Percentiles rank a stretch among this genome's conserved stretches.
Evolutionary conservation across 2,329 filamentous ascomycete species (phyloP).

Genomic region (Diaporthe destruens): DNA sequence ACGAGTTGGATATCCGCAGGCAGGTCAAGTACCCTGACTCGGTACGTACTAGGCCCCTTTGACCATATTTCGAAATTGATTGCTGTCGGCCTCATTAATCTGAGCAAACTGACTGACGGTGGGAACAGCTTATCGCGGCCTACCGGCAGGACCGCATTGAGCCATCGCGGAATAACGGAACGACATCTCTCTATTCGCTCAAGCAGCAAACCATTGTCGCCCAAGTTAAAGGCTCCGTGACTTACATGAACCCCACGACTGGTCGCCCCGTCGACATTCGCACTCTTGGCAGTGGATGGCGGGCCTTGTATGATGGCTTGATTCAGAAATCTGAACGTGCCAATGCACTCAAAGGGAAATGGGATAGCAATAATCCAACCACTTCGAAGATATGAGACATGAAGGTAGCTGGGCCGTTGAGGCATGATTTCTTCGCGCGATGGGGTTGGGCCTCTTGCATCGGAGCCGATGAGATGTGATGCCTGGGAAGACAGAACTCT

Average conservation of each 20-base stretch:
- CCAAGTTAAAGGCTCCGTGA: slow-evolving; percentile 42
- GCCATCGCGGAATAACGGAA: slow-evolving; percentile 43
- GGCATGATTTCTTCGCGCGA: too few species aligned
- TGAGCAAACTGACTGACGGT: neutral
- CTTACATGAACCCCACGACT: slow-evolving; percentile 44
- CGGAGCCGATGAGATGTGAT: too few species aligned
- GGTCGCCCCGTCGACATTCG: slow-evolving; percentile 45
- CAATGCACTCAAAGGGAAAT: neutral
- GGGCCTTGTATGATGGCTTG: slow-evolving; percentile 40
- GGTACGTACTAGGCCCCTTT: neutral
- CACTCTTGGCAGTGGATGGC: slow-evolving; percentile 41
- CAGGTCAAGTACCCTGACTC: slow-evolving; percentile 44
- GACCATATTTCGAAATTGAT: too few species aligned
- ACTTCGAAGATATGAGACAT: too few species aligned
- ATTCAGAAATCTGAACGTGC: slow-evolving; percentile 32
- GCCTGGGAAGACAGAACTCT: too few species aligned
- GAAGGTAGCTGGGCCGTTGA: too few species aligned
- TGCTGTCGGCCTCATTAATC: too few species aligned
- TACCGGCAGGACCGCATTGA: slow-evolving; percentile 43
- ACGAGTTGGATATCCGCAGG: slow-evolving; percentile 43
- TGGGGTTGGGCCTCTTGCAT: too few species aligned
- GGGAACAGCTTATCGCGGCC: slow-evolving; percentile 43
- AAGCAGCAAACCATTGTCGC: slow-evolving; percentile 46
- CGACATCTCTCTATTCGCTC: slow-evolving; percentile 43
- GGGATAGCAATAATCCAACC: too few species aligned